phyloP scores from a whole-genome alignment of 768 basidiomycete genomes.

The Pleurotus citrinopileatus region DNA sequence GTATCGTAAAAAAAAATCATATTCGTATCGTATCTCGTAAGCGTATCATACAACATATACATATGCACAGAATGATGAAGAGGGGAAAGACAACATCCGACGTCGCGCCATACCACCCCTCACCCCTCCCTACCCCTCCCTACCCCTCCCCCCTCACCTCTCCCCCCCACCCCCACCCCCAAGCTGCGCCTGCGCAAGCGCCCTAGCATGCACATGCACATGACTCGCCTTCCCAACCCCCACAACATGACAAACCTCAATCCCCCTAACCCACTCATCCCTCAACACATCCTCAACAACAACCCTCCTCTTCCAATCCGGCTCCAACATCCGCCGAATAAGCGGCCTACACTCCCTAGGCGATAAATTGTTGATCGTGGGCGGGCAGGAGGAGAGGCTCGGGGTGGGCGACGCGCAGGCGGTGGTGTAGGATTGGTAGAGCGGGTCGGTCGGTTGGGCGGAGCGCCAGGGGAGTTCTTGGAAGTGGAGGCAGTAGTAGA shows the following conservation, averaged over 20 bases:
- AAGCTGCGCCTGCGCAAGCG: slow-evolving; percentile 52
- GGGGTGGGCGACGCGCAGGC: slow-evolving; percentile 49
- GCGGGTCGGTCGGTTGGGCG: slow-evolving; percentile 76
- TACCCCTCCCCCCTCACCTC: neutral
- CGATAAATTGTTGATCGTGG: slow-evolving; percentile 85
- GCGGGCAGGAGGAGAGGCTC: slow-evolving; percentile 41
- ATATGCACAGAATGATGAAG: no score
- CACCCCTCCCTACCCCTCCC: no score
- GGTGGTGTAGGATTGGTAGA: slow-evolving; percentile 75
- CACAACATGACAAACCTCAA: slow-evolving; percentile 75
- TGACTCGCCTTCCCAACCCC: slow-evolving; percentile 56
- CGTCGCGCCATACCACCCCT: no score
- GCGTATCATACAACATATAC: no score
- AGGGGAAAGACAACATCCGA: no score
- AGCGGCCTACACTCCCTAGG: slow-evolving; percentile 82
- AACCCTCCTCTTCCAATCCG: slow-evolving; percentile 75
- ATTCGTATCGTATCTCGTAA: no score
- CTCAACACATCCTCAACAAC: slow-evolving; percentile 79
- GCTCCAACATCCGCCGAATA: slow-evolving; percentile 93
- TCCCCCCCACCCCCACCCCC: neutral
- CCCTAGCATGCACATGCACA: slow-evolving; percentile 66
- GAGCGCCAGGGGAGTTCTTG: slow-evolving; percentile 98
- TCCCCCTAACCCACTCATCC: slow-evolving; percentile 75
- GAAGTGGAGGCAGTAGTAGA: slow-evolving; percentile 98
- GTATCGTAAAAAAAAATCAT: no score